Evolutionary conservation across 1,284 basidiomycete species (phyloP), one percentile per base, ranked within the genome.

Genomic region (Laetiporus sulphureus): DNA sequence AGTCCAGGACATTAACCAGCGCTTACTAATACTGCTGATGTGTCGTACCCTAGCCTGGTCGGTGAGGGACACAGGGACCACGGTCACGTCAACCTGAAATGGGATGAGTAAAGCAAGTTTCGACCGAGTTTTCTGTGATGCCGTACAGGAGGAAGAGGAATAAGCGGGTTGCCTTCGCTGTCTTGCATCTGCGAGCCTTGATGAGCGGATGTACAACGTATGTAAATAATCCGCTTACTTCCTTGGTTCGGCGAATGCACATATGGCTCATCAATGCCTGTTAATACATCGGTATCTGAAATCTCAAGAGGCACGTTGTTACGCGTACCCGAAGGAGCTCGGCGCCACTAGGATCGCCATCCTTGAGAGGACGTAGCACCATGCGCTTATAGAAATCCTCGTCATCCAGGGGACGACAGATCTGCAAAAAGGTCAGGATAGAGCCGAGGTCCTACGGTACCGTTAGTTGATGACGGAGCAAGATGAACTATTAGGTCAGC

Each of bases 171-270:
- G 12, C 91, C 91, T 10, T 77, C 61, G 7, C 68, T 71, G 56
- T 92, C 87, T 72, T 86, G 83, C 80, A 91, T 91, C 80, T 89
- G 55, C 7, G 13, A 15, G 6, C 13, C 48, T 16, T 15, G 13
- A 12, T 43, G 13, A 6, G 32, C 12, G n/a, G 4, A 21, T 18
- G 7, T 7, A 8, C 7, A 5, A 5, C 15, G 11, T 12, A n/a
- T 4, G 3, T 10, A 2, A 25, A 0, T 12, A 18, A 16, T 3
- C 10, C 3, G 2, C 12, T 16, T 21, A 81, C 85, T 64, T 92
- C 87, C 61, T 93, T 93, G 3, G 89, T 92, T 24, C 91, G 75
- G 4, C 91, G 81, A 34, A 95, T 81, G 41, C 91, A 89, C 12
- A 81, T 73, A 21, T 89, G 84, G 33, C 69, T 79, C 74, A 94